Percentiles rank a stretch among this genome's conserved stretches.
phyloP scores from a whole-genome alignment of 306 rosid genomes.

The Vicia villosa region DNA sequence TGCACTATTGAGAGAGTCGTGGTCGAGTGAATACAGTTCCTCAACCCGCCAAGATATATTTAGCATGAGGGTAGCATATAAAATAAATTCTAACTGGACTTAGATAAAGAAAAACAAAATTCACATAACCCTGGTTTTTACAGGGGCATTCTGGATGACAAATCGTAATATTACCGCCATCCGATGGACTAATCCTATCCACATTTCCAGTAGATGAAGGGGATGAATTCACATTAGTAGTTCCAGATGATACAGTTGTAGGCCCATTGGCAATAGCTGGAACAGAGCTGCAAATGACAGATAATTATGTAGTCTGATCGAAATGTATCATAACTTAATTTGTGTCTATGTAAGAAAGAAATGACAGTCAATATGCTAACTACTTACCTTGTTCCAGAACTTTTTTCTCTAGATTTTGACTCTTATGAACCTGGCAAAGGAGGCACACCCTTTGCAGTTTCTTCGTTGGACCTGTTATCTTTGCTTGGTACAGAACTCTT shows the following conservation, averaged over 20 bases:
- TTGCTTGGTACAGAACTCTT: slow-evolving; percentile 62
- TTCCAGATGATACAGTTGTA: slow-evolving; percentile 52
- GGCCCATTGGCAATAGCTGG: slow-evolving; percentile 58
- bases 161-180: slow-evolving; percentile 41
- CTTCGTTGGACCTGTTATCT: slow-evolving; percentile 67
- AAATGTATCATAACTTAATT: slow-evolving; percentile 12
- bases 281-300: slow-evolving; percentile 61
- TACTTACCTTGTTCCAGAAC: slow-evolving; percentile 51
- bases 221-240: slow-evolving; percentile 44
- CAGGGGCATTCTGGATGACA: slow-evolving; percentile 1
- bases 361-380: not conserved
- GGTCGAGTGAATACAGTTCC: slow-evolving; percentile 88
- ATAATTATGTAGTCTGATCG: slow-evolving; percentile 31
- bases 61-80: slow-evolving; percentile 31
- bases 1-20: slow-evolving; percentile 81
- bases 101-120: not conserved
- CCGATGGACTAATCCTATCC: slow-evolving; percentile 48
- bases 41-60: too few relatives aligned
- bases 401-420: slow-evolving; percentile 53
- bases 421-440: slow-evolving; percentile 56
- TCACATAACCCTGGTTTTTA: not conserved
- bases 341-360: slow-evolving; percentile 20
- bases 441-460: slow-evolving; percentile 53
- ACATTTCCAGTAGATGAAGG: slow-evolving; percentile 45
- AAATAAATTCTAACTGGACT: not conserved